phyloP scores from a whole-genome alignment of 2,329 filamentous ascomycete genomes.

The Aspergillus novoparasiticus region DNA sequence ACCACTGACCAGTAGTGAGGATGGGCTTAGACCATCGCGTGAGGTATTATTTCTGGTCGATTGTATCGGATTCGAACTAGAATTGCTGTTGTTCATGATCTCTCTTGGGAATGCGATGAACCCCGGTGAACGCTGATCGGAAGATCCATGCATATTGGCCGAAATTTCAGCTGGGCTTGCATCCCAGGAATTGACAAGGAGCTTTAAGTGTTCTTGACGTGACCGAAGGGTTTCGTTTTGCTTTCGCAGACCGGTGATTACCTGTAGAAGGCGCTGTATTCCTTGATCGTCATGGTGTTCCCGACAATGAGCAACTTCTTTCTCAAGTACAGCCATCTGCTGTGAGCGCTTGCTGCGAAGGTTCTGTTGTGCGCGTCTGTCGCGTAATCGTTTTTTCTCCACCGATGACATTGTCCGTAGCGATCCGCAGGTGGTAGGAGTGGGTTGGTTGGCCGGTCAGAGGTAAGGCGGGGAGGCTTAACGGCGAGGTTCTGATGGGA shows the following conservation, averaged over 20 bases:
- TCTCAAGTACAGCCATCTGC: conserved; percentile 23
- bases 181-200: conserved; percentile 26
- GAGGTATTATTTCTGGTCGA: not conserved
- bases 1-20: not conserved
- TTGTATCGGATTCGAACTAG: not conserved
- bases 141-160: not conserved
- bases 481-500: no score
- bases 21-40: not conserved
- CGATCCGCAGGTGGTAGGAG: no score
- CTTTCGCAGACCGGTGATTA: conserved; percentile 23
- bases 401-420: not conserved
- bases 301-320: conserved; percentile 26
- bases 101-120: not conserved
- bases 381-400: conserved; percentile 25
- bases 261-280: conserved; percentile 21
- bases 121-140: not conserved
- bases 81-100: not conserved
- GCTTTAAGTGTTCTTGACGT: conserved; percentile 22
- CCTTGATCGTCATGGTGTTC: conserved; percentile 25
- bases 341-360: conserved; percentile 28
- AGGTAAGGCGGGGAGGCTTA: not conserved
- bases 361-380: conserved; percentile 31
- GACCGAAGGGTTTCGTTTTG: conserved; percentile 26
- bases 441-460: not conserved
- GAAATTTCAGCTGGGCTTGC: not conserved